Evolutionary conservation across 2,329 filamentous ascomycete species (phyloP), one percentile per base, ranked within the genome.

Genomic region (Sporothrix dimorphospora): DNA sequence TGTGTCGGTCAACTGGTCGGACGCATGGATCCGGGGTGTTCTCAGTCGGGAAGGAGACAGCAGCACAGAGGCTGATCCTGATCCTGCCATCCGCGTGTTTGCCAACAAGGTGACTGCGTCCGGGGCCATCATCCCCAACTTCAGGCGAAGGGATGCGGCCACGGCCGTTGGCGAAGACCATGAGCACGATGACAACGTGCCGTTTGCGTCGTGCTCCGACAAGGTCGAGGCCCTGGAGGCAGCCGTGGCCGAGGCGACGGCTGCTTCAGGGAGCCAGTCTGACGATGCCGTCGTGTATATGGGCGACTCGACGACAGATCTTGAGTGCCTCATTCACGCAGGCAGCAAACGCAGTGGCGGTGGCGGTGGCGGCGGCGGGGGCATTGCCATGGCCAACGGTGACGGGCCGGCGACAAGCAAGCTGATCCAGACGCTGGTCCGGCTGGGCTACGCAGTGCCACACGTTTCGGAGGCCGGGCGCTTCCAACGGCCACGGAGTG

Each of bases 261-360:
- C 67, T 7, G 38, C n/a, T n/a, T n/a, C n/a, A n/a, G n/a, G n/a
- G n/a, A n/a, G n/a, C n/a, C n/a, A 16, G 6, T 16, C 45, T 8
- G 27, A 34, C 42, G 55, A 42, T 40, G 51, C 72, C 0, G 61
- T 72, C n/a, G 77, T 87, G n/a, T 89, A 89, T 79, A 84, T 88
- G 77, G 87, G 87, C 8, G 87, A 89, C 77, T 88, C 87, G 38
- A 82, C 82, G 1, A 89, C 87, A 1, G 87, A 89, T 76, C 78
- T 89, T 71, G 83, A 85, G 76, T 89, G 87, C 72, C 78, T 89
- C 49, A 75, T 87, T 0, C 30, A 42, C 1, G 73, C 75, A 3
- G 69, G 57, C 42, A 38, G 30, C n/a, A 4, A 42, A 4, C 21
- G 21, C 42, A 14, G 76, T 78, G 27, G 78, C 77, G 1, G 78